phyloP scores from a whole-genome alignment of 2,329 filamentous ascomycete genomes.

The Epichloe gansuensis region DNA sequence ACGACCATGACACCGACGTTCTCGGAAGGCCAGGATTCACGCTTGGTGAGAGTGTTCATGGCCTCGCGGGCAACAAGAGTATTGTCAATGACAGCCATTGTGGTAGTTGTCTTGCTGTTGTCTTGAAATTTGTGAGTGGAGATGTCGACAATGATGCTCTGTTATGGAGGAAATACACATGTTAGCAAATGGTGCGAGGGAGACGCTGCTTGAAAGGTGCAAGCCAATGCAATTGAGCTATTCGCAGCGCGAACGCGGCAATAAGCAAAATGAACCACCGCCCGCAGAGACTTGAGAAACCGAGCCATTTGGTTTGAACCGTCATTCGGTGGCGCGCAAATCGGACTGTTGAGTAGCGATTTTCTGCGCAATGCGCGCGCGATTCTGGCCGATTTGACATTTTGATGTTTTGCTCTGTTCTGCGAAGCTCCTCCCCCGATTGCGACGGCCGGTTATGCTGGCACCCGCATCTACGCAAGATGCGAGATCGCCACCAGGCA shows the following conservation, averaged over 20 bases:
- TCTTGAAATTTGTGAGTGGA: background rate
- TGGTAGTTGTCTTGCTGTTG: constrained; percentile 13
- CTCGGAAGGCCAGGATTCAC: constrained; percentile 25
- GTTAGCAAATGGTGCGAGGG: background rate
- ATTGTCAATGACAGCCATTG: constrained; percentile 30
- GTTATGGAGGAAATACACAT: background rate
- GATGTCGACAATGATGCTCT: background rate
- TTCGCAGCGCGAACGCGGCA: background rate
- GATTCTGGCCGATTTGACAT: background rate
- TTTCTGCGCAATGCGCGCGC: background rate
- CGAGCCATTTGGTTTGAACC: background rate
- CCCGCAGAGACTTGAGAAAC: background rate
- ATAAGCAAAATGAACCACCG: background rate
- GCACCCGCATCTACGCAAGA: background rate
- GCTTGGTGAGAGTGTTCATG: constrained; percentile 24
- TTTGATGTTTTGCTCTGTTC: background rate
- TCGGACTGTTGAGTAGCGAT: background rate
- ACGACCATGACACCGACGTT: constrained; percentile 31
- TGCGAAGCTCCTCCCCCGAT: background rate
- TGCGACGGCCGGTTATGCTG: background rate
- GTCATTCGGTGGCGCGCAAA: background rate
- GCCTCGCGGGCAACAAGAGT: constrained; percentile 23
- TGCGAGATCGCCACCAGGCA: background rate
- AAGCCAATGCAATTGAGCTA: background rate
- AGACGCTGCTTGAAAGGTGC: background rate